A percentile compares a stretch with the other conserved stretches of the same genome.
Evolutionary conservation across 2,329 filamentous ascomycete species (phyloP).

Genomic region (Shiraia sp.): DNA sequence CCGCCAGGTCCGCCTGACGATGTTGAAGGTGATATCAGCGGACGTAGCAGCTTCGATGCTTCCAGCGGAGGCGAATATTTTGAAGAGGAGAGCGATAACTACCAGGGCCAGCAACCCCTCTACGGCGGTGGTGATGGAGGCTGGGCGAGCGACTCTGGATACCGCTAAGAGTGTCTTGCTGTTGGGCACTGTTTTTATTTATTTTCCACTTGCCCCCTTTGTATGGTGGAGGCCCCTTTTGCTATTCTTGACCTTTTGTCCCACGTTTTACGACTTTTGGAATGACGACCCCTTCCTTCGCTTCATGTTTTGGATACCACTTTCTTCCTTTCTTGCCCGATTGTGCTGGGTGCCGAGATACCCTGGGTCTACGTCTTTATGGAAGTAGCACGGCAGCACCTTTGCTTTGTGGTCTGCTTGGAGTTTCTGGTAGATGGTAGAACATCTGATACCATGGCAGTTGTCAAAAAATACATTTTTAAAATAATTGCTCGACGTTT

Average conservation of each 20-base stretch:
- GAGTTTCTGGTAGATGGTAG: slow-evolving; percentile 9
- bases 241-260: background rate
- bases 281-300: slow-evolving; percentile 6
- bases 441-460: slow-evolving; percentile 5
- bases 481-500: too few species aligned
- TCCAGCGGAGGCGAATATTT: slow-evolving; percentile 72
- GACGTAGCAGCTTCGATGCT: slow-evolving; percentile 76
- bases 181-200: background rate
- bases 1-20: slow-evolving; percentile 63
- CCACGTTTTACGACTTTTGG: slow-evolving; percentile 10
- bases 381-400: background rate
- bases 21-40: slow-evolving; percentile 67
- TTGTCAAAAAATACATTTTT: background rate
- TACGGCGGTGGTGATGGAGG: slow-evolving; percentile 36
- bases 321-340: slow-evolving; percentile 6
- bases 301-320: slow-evolving; percentile 19
- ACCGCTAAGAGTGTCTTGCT: background rate
- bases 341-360: too few species aligned
- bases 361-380: too few species aligned
- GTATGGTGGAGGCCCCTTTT: too few species aligned
- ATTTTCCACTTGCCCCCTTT: background rate
- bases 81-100: slow-evolving; percentile 66
- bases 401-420: background rate
- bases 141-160: slow-evolving; percentile 40
- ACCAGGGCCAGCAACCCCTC: slow-evolving; percentile 29